Evolutionary conservation across 2,329 filamentous ascomycete genomes (phyloP), one percentile per base, ranked within the genome.

Genomic region (Rhynchosporium graminicola): DNA sequence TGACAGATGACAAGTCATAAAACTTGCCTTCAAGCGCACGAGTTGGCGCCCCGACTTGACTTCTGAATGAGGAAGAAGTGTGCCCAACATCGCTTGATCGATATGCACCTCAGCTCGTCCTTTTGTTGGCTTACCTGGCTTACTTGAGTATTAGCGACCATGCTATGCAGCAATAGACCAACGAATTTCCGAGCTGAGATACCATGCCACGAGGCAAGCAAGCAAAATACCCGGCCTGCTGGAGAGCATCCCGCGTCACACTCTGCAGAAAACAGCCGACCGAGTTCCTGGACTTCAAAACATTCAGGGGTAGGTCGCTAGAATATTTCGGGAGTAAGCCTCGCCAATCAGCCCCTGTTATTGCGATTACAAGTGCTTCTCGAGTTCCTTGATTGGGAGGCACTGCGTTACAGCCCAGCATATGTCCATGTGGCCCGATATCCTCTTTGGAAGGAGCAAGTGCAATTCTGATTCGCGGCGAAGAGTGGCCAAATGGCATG

Each of bases 1-100:
- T 57, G 54, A 57, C 38, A 29, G 29, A 13, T 46, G 54, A 57
- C 28, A 45, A 40, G 40, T 57, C 54, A 57, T 36, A 45, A 57
- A 46, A 45, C 26, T n/a, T 20, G 40, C 29, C 15, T 33, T 33
- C 40, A 46, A 57, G 38, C 54, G 40, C 38, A 20, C 20, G 20
- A 20, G 36, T 33, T 54, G 33, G 33, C 28, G 36, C 51, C 36
- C 26, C 4, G 26, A n/a, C 33, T 54, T 54, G 15, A 9, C 20
- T 36, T 8, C 26, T 26, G 26, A 48, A 29, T 12, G 7, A 48
- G 26, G 10, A 48, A 7, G 40, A 54, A 42, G 12, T 33, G 3
- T 20, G 36, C 51, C 10, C 51, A 52, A 29, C 47, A 26, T 52
- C 31, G 31, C 20, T 26, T 38, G 7, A 54, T 40, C 20, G 28